Evolutionary conservation across 139 green algal genomes (phyloP), one percentile per base, ranked within the genome.

Genomic region (Chlamydomonas eustigma): DNA sequence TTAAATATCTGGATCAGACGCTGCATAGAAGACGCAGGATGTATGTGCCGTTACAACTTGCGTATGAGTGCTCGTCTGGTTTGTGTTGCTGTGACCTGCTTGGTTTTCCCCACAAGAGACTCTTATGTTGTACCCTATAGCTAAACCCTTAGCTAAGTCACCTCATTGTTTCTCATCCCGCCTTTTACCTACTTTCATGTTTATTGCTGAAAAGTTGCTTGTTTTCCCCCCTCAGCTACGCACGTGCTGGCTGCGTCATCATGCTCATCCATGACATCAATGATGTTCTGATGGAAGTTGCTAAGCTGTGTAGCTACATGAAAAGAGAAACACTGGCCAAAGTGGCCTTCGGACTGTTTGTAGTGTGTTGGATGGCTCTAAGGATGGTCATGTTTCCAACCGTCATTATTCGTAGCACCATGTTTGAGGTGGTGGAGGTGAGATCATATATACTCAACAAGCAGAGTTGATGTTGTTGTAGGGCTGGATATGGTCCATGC

Each of bases 251-350:
- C 52, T 90, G 83, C 30, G 78, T 93, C 25, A 84, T 95, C n/a
- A 90, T 95, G 84, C 39, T 92, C 71, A 76, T 94, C n/a, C 91
- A 96, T 66, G 91, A 95, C 74, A 81, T 84, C 39, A 90, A 83
- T 50, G 91, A 36, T 69, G 75, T 50, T 39, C 0, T 75, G 30
- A n/a, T 50, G 71, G 71, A 74, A 72, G 63, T 82, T 50, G 65
- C 65, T 28, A 96, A 96, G 83, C 71, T 89, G 44, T 52, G 71
- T 51, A 92, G 91, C 44, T 94, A 94, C 80, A 39, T 65, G 1
- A 50, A 83, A 2, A n/a, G 35, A 2, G 83, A 94, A 3, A 4
- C 50, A 1, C 39, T 75, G 0, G 75, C 83, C 32, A 85, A 92
- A 76, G 83, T 33, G 5, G 2, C 80, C 0, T 92, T 95, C 39